Evolutionary conservation across 257 asterid genomes (phyloP).

Genomic region (Parsonsia alboflavescens): DNA sequence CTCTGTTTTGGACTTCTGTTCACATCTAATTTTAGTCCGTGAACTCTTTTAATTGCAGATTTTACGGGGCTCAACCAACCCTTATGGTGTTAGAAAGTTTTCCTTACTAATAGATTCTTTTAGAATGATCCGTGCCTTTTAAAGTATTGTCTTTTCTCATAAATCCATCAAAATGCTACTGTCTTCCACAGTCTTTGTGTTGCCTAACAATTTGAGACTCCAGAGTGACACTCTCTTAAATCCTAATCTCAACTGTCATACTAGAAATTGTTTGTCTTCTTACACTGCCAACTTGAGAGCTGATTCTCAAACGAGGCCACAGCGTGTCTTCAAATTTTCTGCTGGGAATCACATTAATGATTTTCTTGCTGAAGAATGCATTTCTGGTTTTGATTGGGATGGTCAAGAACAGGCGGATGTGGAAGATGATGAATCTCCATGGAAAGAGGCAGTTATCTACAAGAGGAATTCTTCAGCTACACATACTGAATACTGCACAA

Average conservation of each 20-base stretch:
- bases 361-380: constrained; percentile 13
- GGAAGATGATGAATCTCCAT: constrained; percentile 45
- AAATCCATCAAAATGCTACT: constrained; percentile 4
- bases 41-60: background rate
- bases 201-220: constrained; percentile 6
- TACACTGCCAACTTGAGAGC: background rate
- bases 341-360: constrained; percentile 16
- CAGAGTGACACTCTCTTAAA: constrained; percentile 3
- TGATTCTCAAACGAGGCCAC: background rate
- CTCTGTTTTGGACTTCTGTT: background rate
- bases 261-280: constrained; percentile 3
- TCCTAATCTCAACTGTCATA: background rate
- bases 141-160: background rate
- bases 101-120: background rate
- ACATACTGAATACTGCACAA: constrained; percentile 79
- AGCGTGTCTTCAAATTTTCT: constrained; percentile 1
- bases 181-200: background rate
- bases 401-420: constrained; percentile 15
- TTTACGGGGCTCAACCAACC: background rate
- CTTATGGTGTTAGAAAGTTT: background rate
- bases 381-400: constrained; percentile 25
- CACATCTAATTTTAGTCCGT: background rate
- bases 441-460: constrained; percentile 78
- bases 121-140: background rate
- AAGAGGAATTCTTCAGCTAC: constrained; percentile 52